Percentiles rank a stretch among this genome's conserved stretches.
Evolutionary conservation across 2,329 filamentous ascomycete genomes (phyloP).

Genomic region (Pezicula radicicola): DNA sequence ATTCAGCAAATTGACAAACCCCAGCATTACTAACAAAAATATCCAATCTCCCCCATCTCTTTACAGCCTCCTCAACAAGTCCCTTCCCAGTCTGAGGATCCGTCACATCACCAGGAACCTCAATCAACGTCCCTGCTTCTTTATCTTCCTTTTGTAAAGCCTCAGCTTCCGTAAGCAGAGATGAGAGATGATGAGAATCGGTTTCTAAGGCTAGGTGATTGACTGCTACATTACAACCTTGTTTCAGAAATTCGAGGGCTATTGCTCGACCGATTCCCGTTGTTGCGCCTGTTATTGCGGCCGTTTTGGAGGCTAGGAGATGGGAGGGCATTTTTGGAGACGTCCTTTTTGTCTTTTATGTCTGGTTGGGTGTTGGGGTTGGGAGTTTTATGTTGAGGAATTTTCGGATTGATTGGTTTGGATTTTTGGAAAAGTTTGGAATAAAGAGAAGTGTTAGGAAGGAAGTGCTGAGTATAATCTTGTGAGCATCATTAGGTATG

Average conservation of each 20-base stretch:
- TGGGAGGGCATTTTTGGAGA: conserved; percentile 16
- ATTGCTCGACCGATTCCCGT: conserved; percentile 86
- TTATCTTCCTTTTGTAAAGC: conserved; percentile 38
- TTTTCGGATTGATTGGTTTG: background rate
- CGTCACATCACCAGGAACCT: conserved; percentile 74
- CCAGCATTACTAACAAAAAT: conserved; percentile 88
- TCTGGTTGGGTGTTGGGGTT: too few species aligned
- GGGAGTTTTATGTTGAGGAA: background rate
- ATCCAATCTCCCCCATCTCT: conserved; percentile 60
- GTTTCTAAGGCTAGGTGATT: conserved; percentile 68
- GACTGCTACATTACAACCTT: conserved; percentile 73
- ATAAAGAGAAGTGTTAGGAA: too few species aligned
- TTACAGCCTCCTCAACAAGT: conserved; percentile 65
- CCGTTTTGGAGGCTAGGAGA: conserved; percentile 71
- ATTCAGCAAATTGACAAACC: conserved; percentile 84
- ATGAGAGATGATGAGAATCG: conserved; percentile 49
- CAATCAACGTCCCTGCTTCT: conserved; percentile 54
- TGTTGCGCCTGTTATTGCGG: conserved; percentile 81
- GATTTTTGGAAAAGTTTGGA: too few species aligned
- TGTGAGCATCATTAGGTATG: too few species aligned
- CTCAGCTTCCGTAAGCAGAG: conserved; percentile 49
- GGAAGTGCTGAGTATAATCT: too few species aligned
- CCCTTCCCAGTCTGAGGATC: conserved; percentile 66
- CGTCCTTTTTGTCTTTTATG: too few species aligned
- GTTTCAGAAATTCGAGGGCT: conserved; percentile 69